Base-by-base conservation (phyloP, 108 stramenopile species). In the Cafeteria roenbergensis region DNA sequence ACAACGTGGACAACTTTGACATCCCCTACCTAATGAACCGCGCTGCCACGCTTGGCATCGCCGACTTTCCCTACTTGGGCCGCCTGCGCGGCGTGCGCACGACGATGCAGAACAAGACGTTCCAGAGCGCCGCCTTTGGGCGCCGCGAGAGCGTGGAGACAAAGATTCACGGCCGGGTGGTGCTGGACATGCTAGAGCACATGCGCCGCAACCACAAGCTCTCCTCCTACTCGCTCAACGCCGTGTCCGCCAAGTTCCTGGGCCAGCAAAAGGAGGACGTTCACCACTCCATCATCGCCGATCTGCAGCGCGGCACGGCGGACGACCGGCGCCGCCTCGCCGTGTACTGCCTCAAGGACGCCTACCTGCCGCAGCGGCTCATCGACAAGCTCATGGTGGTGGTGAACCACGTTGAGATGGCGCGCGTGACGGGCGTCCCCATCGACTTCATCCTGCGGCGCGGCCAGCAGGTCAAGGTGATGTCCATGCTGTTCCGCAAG, bases 151-250 rank as follows among this genome's bases (percentile, higher is more conserved):
- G 93, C 71, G 80, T 92, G 58, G 97, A 99, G 75, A 95, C 92
- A 0, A 88, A 81, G 32, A 89, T 96, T 63, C 88, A 92, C 50
- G 97, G 97, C 8, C 86, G 94, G 24, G 94, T 99, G 61, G 87
- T 95, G 52, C 94, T 99, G 75, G 97, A 99, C 69, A 88, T 99
- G 89, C 82, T 96, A 20, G 91, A 91, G 2, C 96, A 99, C 82
- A 94, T 99, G 93, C 90, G 90, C 71, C 89, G 97, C 33, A 99
- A 96, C 77, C 94, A 99, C 84, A 99, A 99, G 76, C 83, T 99
- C 36, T 87, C 86, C 64, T 92, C 91, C 42, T 99, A 95, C 73
- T 79, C 90, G 8, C 73, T 99, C 51, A 99, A 96, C 79, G 86
- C 86, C 42, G 97, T 99, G 20, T 96, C 94, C 55, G 84, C 94